Base-by-base conservation (phyloP, 495 filamentous ascomycete species). In the Penicillium turbatum region DNA sequence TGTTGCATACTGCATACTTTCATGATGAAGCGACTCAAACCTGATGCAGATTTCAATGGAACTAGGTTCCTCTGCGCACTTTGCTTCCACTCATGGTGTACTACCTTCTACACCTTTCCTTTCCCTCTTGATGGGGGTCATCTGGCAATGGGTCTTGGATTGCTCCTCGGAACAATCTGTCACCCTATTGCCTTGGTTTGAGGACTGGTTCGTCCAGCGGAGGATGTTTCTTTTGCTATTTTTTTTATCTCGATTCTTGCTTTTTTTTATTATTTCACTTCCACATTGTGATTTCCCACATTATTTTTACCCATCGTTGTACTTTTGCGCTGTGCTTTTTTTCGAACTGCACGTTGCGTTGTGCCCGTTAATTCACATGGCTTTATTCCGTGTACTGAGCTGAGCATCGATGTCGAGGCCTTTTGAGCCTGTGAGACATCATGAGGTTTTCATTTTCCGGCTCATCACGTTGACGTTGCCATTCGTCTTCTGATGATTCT, bases 211-310 rank as follows among this genome's bases (percentile, higher is more conserved):
- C 31, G 5, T 40, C 15, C 31, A 1, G 17, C 39, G 35, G n/a
- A 6, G 11, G 24, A 35, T 17, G 13, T 21, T 31, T 40, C 6
- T 17, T 41, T 34, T 41, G 26, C 11, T 10, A 5, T 49, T 48
- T 41, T 30, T 55, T 50, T 48, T 52, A 10, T 9, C n/a, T 43
- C 9, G 12, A 48, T 47, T 43, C 56, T 51, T 53, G 13, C 40
- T 53, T 30, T 36, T 24, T 17, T 34, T 48, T 61, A 53, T 55
- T 51, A 48, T 56, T 62, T 57, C 48, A 42, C 56, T 51, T 51
- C 49, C 27, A 26, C 54, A 57, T 44, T 69, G 66, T 69, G 59
- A 65, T 70, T 64, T 64, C 54, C 16, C 43, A 57, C 34, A 42
- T 56, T 65, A 58, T 58, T 55, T 53, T 55, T 50, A 39, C 36